Evolutionary conservation across 805 yeast genomes (phyloP).

Genomic region (Zygotorulaspora florentina): DNA sequence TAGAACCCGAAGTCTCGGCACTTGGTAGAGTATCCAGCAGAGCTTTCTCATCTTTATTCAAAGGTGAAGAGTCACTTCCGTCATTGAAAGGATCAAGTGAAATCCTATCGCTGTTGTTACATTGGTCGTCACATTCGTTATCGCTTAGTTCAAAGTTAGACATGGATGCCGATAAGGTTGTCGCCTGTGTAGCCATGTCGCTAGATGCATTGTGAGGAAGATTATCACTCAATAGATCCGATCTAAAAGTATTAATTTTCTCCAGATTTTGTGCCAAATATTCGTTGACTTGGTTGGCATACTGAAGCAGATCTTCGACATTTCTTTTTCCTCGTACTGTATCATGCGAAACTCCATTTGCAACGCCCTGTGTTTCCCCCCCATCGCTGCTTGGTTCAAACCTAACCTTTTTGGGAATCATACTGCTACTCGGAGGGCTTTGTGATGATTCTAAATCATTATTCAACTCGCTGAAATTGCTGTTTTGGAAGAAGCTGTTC

Average conservation of each 20-base stretch:
- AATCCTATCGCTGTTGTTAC: neutral
- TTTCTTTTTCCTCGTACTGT: constrained; percentile 11
- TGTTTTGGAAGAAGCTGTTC: constrained; percentile 14
- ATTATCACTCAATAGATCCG: constrained; percentile 14
- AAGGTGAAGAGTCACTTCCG: neutral
- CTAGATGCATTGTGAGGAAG: constrained; percentile 14
- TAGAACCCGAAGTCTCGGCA: neutral
- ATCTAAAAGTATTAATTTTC: constrained; percentile 23
- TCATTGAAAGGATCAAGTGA: neutral
- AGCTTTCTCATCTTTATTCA: constrained; percentile 5
- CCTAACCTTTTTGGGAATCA: constrained; percentile 18
- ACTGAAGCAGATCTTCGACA: constrained; percentile 30
- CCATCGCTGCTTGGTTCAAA: constrained; percentile 13
- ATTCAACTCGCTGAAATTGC: constrained; percentile 24
- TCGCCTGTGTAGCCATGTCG: constrained; percentile 18
- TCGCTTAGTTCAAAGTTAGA: constrained; percentile 32
- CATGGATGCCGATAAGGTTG: constrained; percentile 23
- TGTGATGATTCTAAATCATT: constrained; percentile 12
- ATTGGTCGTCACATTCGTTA: constrained; percentile 15
- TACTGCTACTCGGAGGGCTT: constrained; percentile 4
- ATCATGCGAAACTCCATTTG: constrained; percentile 1
- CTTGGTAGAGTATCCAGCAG: constrained; percentile 5
- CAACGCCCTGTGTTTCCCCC: neutral
- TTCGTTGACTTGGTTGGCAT: constrained; percentile 28
- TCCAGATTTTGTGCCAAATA: constrained; percentile 26